Base-by-base conservation (phyloP, 2,329 filamentous ascomycete species). In the Lecanicillium sp. region DNA sequence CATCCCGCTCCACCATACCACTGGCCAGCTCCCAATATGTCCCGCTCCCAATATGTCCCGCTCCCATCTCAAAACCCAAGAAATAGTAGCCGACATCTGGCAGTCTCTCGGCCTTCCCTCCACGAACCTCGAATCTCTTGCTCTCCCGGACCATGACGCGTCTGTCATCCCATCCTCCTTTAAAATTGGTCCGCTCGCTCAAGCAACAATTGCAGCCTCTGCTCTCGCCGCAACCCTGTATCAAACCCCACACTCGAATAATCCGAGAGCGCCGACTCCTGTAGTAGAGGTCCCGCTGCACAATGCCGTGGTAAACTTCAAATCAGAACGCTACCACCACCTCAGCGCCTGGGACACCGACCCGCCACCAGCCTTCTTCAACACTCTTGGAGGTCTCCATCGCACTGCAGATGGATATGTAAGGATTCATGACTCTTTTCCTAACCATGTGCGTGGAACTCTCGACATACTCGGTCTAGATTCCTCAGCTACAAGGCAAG, bases 401-500 rank as follows among this genome's bases (percentile, higher is more conserved):
- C 59, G 58, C 37, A 66, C 71, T 0, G 51, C 53, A 0, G 71
- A 77, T 42, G 73, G 72, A 2, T 57, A 70, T 35, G 64, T 78
- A 3, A 63, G 73, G 3, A 64, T 78, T 33, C 74, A 79, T 43
- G 73, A 77, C 38, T 51, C 51, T 0, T 77, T 78, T 40, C 59
- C 64, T 0, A 64, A 75, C 36, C 73, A 78, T 42, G 60, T 62
- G 0, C 19, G 56, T 3, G 67, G 64, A 3, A 61, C 65, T 0
- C 51, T 70, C 3, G 42, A 51, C 3, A 53, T 78, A 0, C 54
- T 78, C 0, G 63, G 61, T 0, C 50, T 71, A 5, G 33, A 50
- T 0, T 38, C 41, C 0, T 43, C 46, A 18, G 57, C 63, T 3
- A 56, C 49, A 8, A 58, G 63, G 29, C 48, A 57, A 1, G 60